Conservation (phyloP, 2,329 filamentous ascomycete species). For the Coniochaeta sp. region DNA sequence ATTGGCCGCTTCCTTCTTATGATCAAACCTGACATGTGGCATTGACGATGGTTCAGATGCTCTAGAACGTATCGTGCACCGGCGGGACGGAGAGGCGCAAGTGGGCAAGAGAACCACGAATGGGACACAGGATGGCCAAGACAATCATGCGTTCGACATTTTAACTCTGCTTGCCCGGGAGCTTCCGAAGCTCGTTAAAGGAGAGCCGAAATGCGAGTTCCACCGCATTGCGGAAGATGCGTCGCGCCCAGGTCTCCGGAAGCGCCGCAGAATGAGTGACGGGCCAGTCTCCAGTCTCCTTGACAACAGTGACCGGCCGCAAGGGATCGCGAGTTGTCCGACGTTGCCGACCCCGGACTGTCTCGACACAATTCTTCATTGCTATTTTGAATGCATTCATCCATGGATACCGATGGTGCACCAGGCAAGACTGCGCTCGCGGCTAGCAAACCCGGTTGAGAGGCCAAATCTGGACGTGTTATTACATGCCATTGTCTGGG, state of each 20-base stretch:
- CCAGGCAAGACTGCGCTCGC: conserved; percentile 19
- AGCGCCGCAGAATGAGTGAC: not conserved
- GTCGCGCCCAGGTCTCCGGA: not conserved
- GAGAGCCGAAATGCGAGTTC: not conserved
- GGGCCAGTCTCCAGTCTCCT: not conserved
- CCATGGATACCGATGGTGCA: conserved; percentile 33
- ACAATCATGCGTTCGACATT: not conserved
- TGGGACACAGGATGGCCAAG: not conserved
- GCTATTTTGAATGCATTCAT: conserved; percentile 30
- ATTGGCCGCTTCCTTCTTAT: not conserved
- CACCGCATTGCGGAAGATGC: not conserved
- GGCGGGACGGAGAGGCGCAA: not conserved
- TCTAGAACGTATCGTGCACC: conserved; percentile 6
- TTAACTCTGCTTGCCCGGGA: not conserved
- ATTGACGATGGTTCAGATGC: conserved; percentile 8
- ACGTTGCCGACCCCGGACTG: conserved; percentile 5
- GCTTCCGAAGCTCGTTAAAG: not conserved
- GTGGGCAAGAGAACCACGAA: not conserved
- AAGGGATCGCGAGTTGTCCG: not conserved
- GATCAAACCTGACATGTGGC: conserved; percentile 3
- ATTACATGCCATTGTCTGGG: conserved; percentile 25
- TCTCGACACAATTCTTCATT: conserved; percentile 18
- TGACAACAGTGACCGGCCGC: not conserved
- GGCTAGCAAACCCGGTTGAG: conserved; percentile 15
- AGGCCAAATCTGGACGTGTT: conserved; percentile 20